Evolutionary conservation across 75 land plant genomes (phyloP).

Genomic region (Picea sitchensis): DNA sequence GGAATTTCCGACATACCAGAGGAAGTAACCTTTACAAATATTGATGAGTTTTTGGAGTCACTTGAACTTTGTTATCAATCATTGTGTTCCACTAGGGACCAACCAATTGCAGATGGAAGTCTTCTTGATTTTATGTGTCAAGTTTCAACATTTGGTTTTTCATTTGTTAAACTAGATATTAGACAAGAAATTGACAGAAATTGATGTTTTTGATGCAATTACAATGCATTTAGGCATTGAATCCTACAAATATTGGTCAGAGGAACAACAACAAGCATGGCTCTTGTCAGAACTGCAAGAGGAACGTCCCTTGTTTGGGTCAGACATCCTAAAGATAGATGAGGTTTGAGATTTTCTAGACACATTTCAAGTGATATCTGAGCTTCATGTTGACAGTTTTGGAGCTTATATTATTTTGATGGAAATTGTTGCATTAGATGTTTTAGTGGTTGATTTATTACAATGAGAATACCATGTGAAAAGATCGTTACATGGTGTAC

Average conservation of each 20-base stretch:
- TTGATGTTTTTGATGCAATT: slow-evolving; percentile 86
- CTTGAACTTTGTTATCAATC: slow-evolving; percentile 91
- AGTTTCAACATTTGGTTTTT: slow-evolving; percentile 87
- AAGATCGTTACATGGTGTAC: slow-evolving; percentile 76
- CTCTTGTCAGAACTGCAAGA: slow-evolving; percentile 71
- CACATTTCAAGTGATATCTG: slow-evolving; percentile 75
- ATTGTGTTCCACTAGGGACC: slow-evolving; percentile 75
- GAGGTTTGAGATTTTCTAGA: slow-evolving; percentile 78
- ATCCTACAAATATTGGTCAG: slow-evolving; percentile 77
- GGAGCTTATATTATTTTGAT: slow-evolving; percentile 94
- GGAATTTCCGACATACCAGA: slow-evolving; percentile 78
- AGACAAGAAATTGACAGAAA: slow-evolving; percentile 88
- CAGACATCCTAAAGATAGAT: slow-evolving; percentile 73
- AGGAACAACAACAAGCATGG: slow-evolving; percentile 77
- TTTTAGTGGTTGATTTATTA: slow-evolving; percentile 80
- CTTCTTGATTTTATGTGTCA: slow-evolving; percentile 86
- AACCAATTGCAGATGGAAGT: slow-evolving; percentile 84
- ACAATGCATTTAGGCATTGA: slow-evolving; percentile 75
- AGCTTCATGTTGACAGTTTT: slow-evolving; percentile 70
- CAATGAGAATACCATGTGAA: slow-evolving; percentile 75
- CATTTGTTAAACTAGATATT: slow-evolving; percentile 79
- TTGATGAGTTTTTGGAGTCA: slow-evolving; percentile 80
- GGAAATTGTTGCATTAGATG: slow-evolving; percentile 91
- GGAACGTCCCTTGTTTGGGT: slow-evolving; percentile 79
- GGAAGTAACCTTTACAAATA: slow-evolving; percentile 63